phyloP scores from a whole-genome alignment of 768 basidiomycete genomes.

The Auricularia cornea region DNA sequence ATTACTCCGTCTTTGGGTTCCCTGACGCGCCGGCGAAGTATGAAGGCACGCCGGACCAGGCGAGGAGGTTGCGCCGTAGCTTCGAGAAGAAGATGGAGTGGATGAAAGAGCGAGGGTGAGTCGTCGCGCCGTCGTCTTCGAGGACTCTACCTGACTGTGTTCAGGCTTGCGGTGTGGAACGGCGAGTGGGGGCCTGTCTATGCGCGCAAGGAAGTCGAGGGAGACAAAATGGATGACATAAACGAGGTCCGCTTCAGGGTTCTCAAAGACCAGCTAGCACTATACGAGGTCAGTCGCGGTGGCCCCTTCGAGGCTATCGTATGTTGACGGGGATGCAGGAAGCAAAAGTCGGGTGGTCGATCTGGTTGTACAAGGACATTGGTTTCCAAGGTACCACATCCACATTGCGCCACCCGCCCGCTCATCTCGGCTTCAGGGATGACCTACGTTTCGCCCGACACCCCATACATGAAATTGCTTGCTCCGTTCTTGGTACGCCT shows the following conservation, averaged over 20 bases:
- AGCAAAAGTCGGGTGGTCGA: conserved; percentile 50
- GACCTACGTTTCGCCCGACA: conserved; percentile 61
- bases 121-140: too few relatives aligned
- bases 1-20: conserved; percentile 70
- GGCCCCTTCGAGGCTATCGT: neutral
- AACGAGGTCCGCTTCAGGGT: conserved; percentile 59
- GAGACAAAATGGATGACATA: conserved; percentile 51
- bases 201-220: conserved; percentile 32
- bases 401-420: neutral
- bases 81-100: conserved; percentile 70
- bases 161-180: conserved; percentile 56
- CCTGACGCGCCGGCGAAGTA: conserved; percentile 51
- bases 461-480: conserved; percentile 66
- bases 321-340: too few relatives aligned
- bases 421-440: conserved; percentile 48
- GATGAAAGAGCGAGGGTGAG: conserved; percentile 51
- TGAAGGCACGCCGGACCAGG: conserved; percentile 44
- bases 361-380: conserved; percentile 84
- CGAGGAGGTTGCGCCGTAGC: conserved; percentile 40
- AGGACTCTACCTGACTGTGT: neutral
- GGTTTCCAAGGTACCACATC: conserved; percentile 23
- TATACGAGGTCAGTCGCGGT: conserved; percentile 46
- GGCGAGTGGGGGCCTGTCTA: conserved; percentile 85
- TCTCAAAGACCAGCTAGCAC: conserved; percentile 61
- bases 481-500: conserved; percentile 41